Percentiles rank a stretch among this genome's conserved stretches.
These are phyloP conservation scores for Hyphopichia fennica DNA, from an alignment of 1,139 yeast species.

Conservation along the genomic window DNA sequence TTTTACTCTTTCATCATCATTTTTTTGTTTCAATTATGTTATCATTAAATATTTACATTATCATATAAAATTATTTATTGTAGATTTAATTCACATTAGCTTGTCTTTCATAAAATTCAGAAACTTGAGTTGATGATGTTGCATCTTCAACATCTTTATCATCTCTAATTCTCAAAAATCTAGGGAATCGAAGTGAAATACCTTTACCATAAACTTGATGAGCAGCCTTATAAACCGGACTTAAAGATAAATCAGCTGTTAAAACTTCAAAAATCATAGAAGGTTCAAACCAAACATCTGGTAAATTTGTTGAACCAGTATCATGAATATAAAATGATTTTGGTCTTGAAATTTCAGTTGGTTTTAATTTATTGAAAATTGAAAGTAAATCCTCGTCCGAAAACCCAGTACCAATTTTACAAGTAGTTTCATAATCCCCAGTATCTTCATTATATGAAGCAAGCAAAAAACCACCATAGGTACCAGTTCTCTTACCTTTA, in stretches of 20 bases:
- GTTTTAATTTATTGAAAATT: constrained; percentile 60
- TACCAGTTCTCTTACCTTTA: constrained; percentile 90
- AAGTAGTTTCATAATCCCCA: constrained; percentile 91
- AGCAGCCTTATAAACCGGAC: constrained; percentile 93
- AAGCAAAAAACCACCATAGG: constrained; percentile 89
- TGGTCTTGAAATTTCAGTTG: constrained; percentile 68
- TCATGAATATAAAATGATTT: constrained; percentile 74
- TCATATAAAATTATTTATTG: too few species aligned
- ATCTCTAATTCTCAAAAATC: constrained; percentile 81
- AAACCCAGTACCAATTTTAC: constrained; percentile 97
- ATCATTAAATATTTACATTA: background rate
- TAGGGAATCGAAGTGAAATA: constrained; percentile 85
- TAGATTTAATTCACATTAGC: constrained; percentile 36
- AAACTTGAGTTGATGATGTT: constrained; percentile 85
- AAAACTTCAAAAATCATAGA: constrained; percentile 82
- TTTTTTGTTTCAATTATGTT: background rate
- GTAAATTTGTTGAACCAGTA: constrained; percentile 61
- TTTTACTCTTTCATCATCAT: too few species aligned
- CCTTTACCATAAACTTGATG: constrained; percentile 79
- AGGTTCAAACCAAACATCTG: constrained; percentile 98
- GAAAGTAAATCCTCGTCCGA: constrained; percentile 75
- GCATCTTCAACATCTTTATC: constrained; percentile 90
- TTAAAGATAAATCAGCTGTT: constrained; percentile 89
- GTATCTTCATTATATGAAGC: constrained; percentile 89
- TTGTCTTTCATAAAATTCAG: constrained; percentile 84